Conservation (phyloP, 371 early-diverging fungal species). For the Actinomortierella wolfii region DNA sequence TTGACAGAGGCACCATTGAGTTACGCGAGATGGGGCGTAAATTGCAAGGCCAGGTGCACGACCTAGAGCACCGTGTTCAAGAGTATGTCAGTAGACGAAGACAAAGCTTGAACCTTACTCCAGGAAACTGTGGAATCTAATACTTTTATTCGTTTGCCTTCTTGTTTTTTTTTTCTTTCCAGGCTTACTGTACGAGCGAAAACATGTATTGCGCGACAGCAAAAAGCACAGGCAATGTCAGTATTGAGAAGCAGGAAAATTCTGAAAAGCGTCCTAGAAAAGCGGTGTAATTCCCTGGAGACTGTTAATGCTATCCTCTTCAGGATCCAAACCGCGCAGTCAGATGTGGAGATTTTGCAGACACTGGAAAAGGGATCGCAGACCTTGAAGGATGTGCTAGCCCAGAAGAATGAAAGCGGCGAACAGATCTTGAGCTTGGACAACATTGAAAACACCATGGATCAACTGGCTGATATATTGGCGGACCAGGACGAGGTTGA, state of each 20-base stretch:
- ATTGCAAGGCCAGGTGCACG: constrained; percentile 27
- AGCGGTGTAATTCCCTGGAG: constrained; percentile 29
- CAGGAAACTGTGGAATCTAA: no score
- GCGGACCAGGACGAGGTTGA: constrained; percentile 44
- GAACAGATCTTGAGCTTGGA: constrained; percentile 13
- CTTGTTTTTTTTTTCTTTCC: no score
- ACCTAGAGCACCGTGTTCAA: constrained; percentile 24
- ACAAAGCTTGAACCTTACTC: not conserved
- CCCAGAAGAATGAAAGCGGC: constrained; percentile 23
- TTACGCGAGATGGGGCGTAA: constrained; percentile 24
- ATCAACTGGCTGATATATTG: constrained; percentile 33
- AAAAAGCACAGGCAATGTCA: constrained; percentile 25
- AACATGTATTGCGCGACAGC: constrained; percentile 18
- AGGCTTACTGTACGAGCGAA: constrained; percentile 31
- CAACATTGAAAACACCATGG: constrained; percentile 34
- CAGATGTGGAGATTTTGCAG: constrained; percentile 35
- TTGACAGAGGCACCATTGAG: constrained; percentile 36
- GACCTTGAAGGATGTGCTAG: constrained; percentile 34
- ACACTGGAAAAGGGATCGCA: constrained; percentile 27
- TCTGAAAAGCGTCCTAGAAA: constrained; percentile 32
- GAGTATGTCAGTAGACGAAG: constrained; percentile 15
- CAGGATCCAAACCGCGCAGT: constrained; percentile 36
- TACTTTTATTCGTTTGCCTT: no score
- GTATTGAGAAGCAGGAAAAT: constrained; percentile 24
- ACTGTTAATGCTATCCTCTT: constrained; percentile 30